These are phyloP conservation scores for Citrullus mucosospermus DNA, from an alignment of 306 rosid genomes.

Conservation along the genomic window DNA sequence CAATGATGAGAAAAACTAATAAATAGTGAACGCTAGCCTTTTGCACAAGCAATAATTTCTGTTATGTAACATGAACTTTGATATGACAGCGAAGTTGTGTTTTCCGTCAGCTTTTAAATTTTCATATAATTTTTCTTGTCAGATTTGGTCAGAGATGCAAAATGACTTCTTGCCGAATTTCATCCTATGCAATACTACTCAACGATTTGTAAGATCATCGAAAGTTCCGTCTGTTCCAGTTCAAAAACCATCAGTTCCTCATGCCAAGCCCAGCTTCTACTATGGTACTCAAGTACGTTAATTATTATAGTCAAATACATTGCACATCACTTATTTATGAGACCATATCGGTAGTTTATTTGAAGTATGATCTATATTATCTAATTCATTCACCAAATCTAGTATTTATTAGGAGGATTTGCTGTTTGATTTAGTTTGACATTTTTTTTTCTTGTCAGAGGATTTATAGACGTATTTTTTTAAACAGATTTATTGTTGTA, in stretches of 20 bases:
- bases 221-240: constrained; percentile 51
- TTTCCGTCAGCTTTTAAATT: background rate
- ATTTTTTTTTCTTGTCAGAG: background rate
- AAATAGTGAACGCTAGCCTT: constrained; percentile 8
- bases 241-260: constrained; percentile 95
- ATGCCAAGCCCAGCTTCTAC: constrained; percentile 85
- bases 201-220: constrained; percentile 77
- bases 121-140: constrained; percentile 6
- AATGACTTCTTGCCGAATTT: constrained; percentile 84
- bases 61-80: background rate
- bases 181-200: constrained; percentile 91
- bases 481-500: background rate
- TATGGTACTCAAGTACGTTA: constrained; percentile 80
- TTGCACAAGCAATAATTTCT: background rate
- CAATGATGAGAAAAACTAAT: background rate
- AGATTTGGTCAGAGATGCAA: constrained; percentile 99
- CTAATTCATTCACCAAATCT: background rate
- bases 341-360: background rate
- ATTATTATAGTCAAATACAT: background rate
- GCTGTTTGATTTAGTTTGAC: background rate
- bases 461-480: background rate
- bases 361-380: background rate
- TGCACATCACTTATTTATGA: background rate
- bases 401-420: background rate
- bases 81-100: background rate